phyloP scores from a whole-genome alignment of 371 early-diverging fungal species.

The Apophysomyces sp. region DNA sequence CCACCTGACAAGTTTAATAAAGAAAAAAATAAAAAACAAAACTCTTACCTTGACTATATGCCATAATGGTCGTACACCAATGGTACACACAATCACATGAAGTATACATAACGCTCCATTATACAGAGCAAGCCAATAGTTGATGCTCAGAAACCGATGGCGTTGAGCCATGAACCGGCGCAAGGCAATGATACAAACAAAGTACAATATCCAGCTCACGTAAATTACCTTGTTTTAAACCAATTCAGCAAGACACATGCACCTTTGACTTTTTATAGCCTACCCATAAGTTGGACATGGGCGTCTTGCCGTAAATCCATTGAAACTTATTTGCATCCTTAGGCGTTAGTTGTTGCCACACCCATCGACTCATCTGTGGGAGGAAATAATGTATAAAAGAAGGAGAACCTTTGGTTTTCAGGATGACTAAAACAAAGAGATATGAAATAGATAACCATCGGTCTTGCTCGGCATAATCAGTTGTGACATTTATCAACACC shows the following conservation, averaged over 20 bases:
- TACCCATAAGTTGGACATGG: conserved; percentile 18
- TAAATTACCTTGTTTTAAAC: conserved; percentile 10
- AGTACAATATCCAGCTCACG: conserved; percentile 16
- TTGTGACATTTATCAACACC: not conserved
- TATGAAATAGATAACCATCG: not conserved
- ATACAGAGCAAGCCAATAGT: not conserved
- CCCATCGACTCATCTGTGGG: not conserved
- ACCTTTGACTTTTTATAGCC: not conserved
- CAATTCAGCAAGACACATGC: not conserved
- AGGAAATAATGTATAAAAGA: not conserved
- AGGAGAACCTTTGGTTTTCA: not conserved
- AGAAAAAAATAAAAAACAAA: not conserved
- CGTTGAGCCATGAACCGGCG: conserved; percentile 28
- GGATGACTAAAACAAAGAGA: not conserved
- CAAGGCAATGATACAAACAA: conserved; percentile 13
- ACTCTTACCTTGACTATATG: conserved; percentile 11
- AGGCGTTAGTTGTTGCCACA: conserved; percentile 5
- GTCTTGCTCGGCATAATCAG: not conserved
- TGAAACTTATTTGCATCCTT: conserved; percentile 6
- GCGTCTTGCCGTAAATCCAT: conserved; percentile 19
- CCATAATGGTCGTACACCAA: conserved; percentile 3
- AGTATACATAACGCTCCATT: conserved; percentile 9
- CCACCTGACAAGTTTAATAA: too few relatives aligned
- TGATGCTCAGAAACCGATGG: conserved; percentile 8
- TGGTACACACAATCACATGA: conserved; percentile 5